These are phyloP conservation scores for Parathielavia appendiculata DNA, from an alignment of 495 filamentous ascomycete species.

Conservation along the genomic window DNA sequence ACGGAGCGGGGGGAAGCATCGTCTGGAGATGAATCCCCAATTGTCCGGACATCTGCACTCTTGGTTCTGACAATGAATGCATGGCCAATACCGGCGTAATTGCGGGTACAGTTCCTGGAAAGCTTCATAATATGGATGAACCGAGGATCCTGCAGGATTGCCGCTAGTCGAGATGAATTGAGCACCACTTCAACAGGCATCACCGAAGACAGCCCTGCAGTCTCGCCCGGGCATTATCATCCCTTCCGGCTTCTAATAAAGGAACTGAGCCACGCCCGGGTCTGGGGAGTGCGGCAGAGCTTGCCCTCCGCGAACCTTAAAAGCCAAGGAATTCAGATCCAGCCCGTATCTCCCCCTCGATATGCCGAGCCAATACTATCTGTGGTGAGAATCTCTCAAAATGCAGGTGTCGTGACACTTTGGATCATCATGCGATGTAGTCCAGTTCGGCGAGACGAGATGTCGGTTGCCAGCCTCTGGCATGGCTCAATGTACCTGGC, in stretches of 20 bases:
- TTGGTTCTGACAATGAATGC: constrained; percentile 10
- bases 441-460: background rate
- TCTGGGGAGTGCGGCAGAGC: constrained; percentile 24
- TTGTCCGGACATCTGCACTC: background rate
- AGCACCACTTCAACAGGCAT: constrained; percentile 10
- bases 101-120: background rate
- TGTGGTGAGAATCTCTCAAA: background rate
- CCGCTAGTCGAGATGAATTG: constrained; percentile 26
- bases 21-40: no score
- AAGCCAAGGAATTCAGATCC: constrained; percentile 11
- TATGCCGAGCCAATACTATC: constrained; percentile 20
- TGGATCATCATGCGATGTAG: constrained; percentile 5
- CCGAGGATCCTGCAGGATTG: constrained; percentile 27
- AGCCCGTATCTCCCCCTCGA: constrained; percentile 25
- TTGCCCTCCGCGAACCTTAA: constrained; percentile 15
- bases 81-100: constrained; percentile 30
- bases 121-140: background rate
- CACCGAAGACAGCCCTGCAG: background rate
- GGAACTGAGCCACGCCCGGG: constrained; percentile 24
- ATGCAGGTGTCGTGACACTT: constrained; percentile 10
- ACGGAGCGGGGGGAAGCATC: background rate
- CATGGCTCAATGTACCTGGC: no score
- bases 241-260: constrained; percentile 28
- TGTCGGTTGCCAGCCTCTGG: no score
- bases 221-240: constrained; percentile 10